Percentiles rank a stretch among this genome's conserved stretches.
phyloP scores from a whole-genome alignment of 768 basidiomycete species.

The Xerocomellus dryophilus region DNA sequence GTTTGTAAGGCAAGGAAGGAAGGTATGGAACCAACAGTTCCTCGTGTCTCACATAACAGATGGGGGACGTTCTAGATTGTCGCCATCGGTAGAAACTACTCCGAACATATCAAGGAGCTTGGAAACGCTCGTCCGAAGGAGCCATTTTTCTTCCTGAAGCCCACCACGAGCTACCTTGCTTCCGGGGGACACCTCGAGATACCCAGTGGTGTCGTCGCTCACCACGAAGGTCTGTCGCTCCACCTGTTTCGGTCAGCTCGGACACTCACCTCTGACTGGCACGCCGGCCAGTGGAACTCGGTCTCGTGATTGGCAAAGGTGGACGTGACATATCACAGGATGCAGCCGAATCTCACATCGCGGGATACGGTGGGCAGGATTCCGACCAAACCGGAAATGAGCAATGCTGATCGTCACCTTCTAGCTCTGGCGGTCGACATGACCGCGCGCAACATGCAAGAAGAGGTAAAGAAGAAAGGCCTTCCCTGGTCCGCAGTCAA shows the following conservation, averaged over 20 bases:
- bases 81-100: constrained; percentile 94
- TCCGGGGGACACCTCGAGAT: constrained; percentile 83
- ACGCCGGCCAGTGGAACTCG: constrained; percentile 74
- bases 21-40: constrained; percentile 28
- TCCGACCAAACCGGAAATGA: neutral
- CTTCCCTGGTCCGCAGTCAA: constrained; percentile 98
- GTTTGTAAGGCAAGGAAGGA: constrained; percentile 46
- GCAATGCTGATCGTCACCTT: neutral
- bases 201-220: constrained; percentile 76
- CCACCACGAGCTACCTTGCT: constrained; percentile 82
- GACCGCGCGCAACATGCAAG: constrained; percentile 95
- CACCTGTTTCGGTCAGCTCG: neutral
- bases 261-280: neutral
- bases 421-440: constrained; percentile 91
- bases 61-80: constrained; percentile 60
- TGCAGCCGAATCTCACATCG: constrained; percentile 74
- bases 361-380: constrained; percentile 75
- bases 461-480: constrained; percentile 86
- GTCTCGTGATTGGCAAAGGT: constrained; percentile 87
- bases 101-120: constrained; percentile 87
- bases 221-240: constrained; percentile 74
- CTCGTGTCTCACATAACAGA: neutral
- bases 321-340: constrained; percentile 78
- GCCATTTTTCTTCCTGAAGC: constrained; percentile 98
- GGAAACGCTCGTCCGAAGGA: constrained; percentile 83